phyloP scores from a whole-genome alignment of 495 filamentous ascomycete genomes.

The Symbiotaphrina buchneri region DNA sequence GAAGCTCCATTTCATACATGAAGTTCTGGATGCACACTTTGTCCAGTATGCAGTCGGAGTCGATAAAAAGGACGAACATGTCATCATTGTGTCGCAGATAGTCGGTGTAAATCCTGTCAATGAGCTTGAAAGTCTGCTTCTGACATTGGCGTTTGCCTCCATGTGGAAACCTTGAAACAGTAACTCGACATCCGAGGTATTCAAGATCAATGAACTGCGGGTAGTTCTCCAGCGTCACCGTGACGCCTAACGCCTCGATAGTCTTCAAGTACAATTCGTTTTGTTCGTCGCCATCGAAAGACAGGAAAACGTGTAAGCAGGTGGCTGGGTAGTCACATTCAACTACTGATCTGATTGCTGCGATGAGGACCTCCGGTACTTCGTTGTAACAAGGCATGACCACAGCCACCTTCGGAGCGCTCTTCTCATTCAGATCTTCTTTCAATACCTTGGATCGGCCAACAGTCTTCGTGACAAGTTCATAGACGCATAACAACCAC shows the following conservation, averaged over 20 bases:
- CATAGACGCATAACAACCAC: constrained; percentile 84
- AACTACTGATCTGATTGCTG: constrained; percentile 80
- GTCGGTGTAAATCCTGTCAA: constrained; percentile 78
- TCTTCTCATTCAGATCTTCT: constrained; percentile 57
- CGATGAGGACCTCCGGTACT: constrained; percentile 61
- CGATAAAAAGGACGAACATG: constrained; percentile 90
- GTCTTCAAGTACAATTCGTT: constrained; percentile 81
- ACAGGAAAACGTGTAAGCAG: constrained; percentile 91
- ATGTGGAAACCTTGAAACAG: constrained; percentile 80
- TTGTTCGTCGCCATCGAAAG: constrained; percentile 77
- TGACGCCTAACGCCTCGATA: constrained; percentile 70
- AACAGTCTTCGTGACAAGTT: constrained; percentile 65
- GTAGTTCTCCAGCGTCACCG: constrained; percentile 51
- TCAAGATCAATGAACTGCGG: constrained; percentile 80
- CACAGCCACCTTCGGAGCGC: constrained; percentile 86
- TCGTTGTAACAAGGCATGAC: constrained; percentile 98
- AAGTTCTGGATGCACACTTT: constrained; percentile 89
- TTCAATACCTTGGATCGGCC: constrained; percentile 68
- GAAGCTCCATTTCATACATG: constrained; percentile 95
- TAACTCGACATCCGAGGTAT: constrained; percentile 66
- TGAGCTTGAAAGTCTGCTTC: constrained; percentile 82
- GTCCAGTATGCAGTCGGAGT: constrained; percentile 94
- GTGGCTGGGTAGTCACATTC: constrained; percentile 85
- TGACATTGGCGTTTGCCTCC: constrained; percentile 90
- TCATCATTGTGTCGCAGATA: constrained; percentile 82